Evolutionary conservation across 2,329 filamentous ascomycete genomes (phyloP).

Genomic region (Hymenoscyphus albidus): DNA sequence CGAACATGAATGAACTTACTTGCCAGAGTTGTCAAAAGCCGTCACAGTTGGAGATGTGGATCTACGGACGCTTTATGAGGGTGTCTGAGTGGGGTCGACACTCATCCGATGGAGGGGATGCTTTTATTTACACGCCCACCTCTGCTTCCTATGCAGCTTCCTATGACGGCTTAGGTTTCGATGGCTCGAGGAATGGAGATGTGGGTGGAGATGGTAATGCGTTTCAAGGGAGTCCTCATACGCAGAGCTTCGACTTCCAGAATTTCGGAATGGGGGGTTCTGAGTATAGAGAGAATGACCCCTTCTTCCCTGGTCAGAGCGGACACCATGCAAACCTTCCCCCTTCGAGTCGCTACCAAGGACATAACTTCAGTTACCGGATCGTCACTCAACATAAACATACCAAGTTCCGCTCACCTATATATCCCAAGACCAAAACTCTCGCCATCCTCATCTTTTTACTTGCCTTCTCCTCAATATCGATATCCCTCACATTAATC

Average conservation of each 20-base stretch:
- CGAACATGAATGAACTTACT: constrained; percentile 6
- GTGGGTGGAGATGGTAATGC: background rate
- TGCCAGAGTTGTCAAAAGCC: constrained; percentile 20
- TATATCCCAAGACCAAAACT: background rate
- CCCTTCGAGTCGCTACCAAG: background rate
- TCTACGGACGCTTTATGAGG: constrained; percentile 29
- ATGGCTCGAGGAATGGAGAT: constrained; percentile 2
- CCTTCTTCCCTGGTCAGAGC: background rate
- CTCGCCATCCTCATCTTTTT: background rate
- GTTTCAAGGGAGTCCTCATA: constrained; percentile 5
- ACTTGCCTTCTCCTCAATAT: background rate
- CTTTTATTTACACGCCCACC: constrained; percentile 8
- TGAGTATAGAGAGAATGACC: background rate
- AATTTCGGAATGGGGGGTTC: background rate
- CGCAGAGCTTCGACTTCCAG: constrained; percentile 9
- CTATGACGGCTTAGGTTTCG: background rate
- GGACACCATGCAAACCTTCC: background rate
- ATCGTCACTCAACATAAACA: background rate
- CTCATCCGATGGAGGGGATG: constrained; percentile 20
- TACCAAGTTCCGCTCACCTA: background rate
- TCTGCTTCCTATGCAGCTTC: constrained; percentile 10
- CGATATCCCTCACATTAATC: background rate
- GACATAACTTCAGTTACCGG: background rate
- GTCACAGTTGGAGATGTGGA: constrained; percentile 24
- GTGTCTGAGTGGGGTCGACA: constrained; percentile 13